phyloP scores from a whole-genome alignment of 129 eudicot species.

The Erigeron canadensis region DNA sequence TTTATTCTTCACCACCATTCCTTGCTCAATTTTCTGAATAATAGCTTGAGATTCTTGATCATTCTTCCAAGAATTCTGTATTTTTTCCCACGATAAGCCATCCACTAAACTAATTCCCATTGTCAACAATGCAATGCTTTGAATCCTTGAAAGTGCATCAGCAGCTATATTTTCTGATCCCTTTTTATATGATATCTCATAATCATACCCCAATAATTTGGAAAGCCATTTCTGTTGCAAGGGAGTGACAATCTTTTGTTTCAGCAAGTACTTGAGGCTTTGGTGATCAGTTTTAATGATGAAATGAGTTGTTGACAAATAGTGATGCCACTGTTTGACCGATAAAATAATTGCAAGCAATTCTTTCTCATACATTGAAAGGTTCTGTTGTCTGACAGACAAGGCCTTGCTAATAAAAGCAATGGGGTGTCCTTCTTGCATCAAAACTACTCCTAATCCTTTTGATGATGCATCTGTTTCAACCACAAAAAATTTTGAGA shows the following conservation, averaged over 20 bases:
- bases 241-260: not conserved
- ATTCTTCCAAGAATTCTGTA: not conserved
- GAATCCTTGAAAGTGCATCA: no score
- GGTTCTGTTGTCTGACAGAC: not conserved
- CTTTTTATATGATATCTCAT: not conserved
- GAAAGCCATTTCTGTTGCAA: not conserved
- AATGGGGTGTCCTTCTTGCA: not conserved
- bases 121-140: no score
- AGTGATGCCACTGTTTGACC: not conserved
- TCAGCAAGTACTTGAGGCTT: not conserved
- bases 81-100: not conserved
- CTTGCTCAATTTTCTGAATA: no score
- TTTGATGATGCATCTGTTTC: not conserved
- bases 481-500: not conserved
- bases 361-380: not conserved
- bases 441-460: not conserved
- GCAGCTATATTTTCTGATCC: not conserved
- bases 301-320: not conserved
- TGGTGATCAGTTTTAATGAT: not conserved
- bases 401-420: not conserved
- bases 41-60: no score
- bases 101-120: no score
- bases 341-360: not conserved
- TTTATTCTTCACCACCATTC: no score
- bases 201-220: not conserved